These are phyloP conservation scores for Cytospora mali DNA, from an alignment of 2,329 filamentous ascomycete genomes.

Conservation along the genomic window DNA sequence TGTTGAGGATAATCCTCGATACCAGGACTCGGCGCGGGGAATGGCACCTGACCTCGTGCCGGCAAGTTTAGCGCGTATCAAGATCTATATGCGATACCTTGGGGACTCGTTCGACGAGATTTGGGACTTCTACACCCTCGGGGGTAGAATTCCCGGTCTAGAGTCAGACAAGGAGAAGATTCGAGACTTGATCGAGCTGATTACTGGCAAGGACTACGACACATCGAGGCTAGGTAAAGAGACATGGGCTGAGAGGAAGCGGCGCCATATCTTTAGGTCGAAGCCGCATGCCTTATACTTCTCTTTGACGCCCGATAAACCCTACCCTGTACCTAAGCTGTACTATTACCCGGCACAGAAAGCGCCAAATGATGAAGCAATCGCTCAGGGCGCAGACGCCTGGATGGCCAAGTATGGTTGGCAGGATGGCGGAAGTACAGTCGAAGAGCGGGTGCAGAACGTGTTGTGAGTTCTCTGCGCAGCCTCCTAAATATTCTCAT, in stretches of 20 bases:
- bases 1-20: too few relatives aligned
- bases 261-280: too few relatives aligned
- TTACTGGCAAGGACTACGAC: background rate
- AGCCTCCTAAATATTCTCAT: too few relatives aligned
- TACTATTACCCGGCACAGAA: conserved; percentile 5
- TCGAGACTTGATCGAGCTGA: conserved; percentile 11
- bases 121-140: conserved; percentile 22
- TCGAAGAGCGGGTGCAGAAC: too few relatives aligned
- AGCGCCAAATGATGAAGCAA: conserved; percentile 4
- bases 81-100: conserved; percentile 15
- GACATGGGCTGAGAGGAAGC: conserved; percentile 1
- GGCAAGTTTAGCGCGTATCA: conserved; percentile 15
- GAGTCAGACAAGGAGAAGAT: conserved; percentile 11
- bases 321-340: conserved; percentile 11
- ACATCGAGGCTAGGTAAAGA: background rate
- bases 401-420: conserved; percentile 18
- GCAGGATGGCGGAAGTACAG: background rate
- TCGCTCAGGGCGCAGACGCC: conserved; percentile 13
- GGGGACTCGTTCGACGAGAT: conserved; percentile 15
- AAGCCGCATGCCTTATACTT: conserved; percentile 18
- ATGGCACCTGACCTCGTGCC: conserved; percentile 16
- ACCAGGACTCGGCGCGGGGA: background rate
- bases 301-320: conserved; percentile 6
- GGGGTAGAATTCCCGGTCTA: conserved; percentile 14
- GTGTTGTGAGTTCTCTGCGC: too few relatives aligned